Evolutionary conservation across 495 filamentous ascomycete genomes (phyloP), one percentile per base, ranked within the genome.

Genomic region (Lasiosphaeriaceae sp.): DNA sequence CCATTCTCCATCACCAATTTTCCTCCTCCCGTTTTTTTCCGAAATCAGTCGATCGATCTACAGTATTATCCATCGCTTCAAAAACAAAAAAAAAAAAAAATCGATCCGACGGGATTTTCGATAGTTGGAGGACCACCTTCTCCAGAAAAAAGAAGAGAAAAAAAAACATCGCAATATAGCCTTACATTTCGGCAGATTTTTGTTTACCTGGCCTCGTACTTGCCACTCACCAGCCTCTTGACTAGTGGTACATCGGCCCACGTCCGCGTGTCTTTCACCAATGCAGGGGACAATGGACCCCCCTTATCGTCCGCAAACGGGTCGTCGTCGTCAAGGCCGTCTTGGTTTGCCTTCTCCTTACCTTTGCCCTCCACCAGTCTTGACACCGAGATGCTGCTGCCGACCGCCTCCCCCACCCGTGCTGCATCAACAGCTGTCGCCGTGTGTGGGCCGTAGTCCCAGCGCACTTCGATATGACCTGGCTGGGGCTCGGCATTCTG

Each of bases 381-480:
- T 16, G 74, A 77, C 22, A 93, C 76, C 24, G 85, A 80, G 57
- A 96, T 79, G 11, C 83, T 82, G 54, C 84, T 86, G 2, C 77
- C 80, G 4, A 77, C 62, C 9, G 73, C 71, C 2, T 78, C 80
- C 43, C 79, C 83, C 0, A 74, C 79, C 1, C 26, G 26, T 31
- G 4, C 26, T 31, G 26, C 3, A 31, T 31, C 26, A 31, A 73
- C 58, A 11, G 67, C 66, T 4, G 52, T 49, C 23, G 63, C 64
- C 41, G 68, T 41, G 2, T 69, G 65, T 2, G 67, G 61, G 56
- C 74, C 64, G 85, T 84, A 73, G 67, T 96, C 92, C 83, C 91
- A 96, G 53, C 86, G 77, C 2, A 90, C 90, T 63, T 96, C 90
- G 11, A 93, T 81, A 41, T 80, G 80, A 2, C 90, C 90, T 26